Base-by-base conservation (phyloP, 1,284 basidiomycete genomes). In the Blastosporella zonata region DNA sequence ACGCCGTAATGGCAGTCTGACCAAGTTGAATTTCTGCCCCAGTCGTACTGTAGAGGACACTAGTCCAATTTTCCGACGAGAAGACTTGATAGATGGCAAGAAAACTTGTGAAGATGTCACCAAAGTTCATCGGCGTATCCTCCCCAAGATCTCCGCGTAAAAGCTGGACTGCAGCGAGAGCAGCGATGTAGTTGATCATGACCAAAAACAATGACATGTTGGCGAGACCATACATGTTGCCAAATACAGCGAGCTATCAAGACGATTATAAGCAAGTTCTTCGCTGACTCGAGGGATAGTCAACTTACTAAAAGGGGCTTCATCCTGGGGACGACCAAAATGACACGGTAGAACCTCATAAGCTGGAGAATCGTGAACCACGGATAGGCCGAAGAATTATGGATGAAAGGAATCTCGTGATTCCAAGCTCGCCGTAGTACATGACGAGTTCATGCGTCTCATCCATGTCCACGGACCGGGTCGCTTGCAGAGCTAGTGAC, bases 41-140 rank as follows among this genome's bases (percentile, higher is more conserved):
- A 0, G 86, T 78, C 0, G 85, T 80, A 22, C 68, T 72, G 62
- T 93, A 96, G n/a, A 97, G 65, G 1, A 94, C n/a, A n/a, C n/a
- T n/a, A n/a, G 90, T 90, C 96, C 96, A 99, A 65, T 98, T 90
- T 67, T 99, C 96, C 0, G 93, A 93, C 0, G 94, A 93, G 70
- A 95, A 93, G 5, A 98, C 77, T 68, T 96, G 83, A 64, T 97
- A 99, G 63, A 96, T 80, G 6, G 82, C 93, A 17, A 98, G 69
- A 66, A 96, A 98, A 0, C 90, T 74, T 62, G 92, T 95, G 75
- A 84, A 96, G 3, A 93, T 73, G 59, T 94, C 83, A n/a, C 88
- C 85, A 67, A 95, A 98, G 55, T 89, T 90, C 74, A 94, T 85
- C 6, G 77, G 68, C 2, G 68, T 60, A 20, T 70, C 71, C 13